Evolutionary conservation across 371 early-diverging fungal genomes (phyloP).

Genomic region (Blakeslea trispora): DNA sequence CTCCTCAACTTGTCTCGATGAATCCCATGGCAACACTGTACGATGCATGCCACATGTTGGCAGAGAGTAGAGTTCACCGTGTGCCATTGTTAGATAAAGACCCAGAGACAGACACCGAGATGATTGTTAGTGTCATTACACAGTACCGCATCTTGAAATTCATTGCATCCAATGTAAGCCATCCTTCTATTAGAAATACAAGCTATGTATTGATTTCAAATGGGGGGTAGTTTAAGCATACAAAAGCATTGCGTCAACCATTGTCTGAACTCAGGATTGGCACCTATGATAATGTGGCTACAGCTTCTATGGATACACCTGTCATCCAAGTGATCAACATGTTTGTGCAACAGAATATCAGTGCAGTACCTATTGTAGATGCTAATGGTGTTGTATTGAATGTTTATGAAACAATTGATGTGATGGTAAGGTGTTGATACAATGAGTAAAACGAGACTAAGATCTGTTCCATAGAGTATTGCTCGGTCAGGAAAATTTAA

Average conservation of each 20-base stretch:
- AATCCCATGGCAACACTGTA: slow-evolving; percentile 85
- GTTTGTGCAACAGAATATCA: slow-evolving; percentile 86
- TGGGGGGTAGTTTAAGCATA: slow-evolving; percentile 72
- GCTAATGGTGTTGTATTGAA: slow-evolving; percentile 82
- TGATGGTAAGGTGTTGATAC: slow-evolving; percentile 66
- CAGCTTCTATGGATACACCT: slow-evolving; percentile 75
- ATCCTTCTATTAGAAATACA: too few relatives aligned
- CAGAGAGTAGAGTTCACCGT: slow-evolving; percentile 81
- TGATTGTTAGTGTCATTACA: slow-evolving; percentile 89
- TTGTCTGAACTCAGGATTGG: slow-evolving; percentile 83
- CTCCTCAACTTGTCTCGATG: slow-evolving; percentile 65
- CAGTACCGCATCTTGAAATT: slow-evolving; percentile 91
- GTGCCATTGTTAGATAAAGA: slow-evolving; percentile 86
- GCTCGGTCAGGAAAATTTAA: slow-evolving; percentile 50
- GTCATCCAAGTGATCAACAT: slow-evolving; percentile 86
- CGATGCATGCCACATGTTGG: slow-evolving; percentile 76
- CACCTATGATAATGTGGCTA: slow-evolving; percentile 79
- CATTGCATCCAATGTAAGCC: slow-evolving; percentile 81
- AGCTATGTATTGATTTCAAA: too few relatives aligned
- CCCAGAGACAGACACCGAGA: slow-evolving; percentile 74
- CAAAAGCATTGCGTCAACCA: slow-evolving; percentile 65
- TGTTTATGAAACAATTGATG: slow-evolving; percentile 94
- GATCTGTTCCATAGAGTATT: slow-evolving; percentile 35
- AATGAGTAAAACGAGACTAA: too few relatives aligned
- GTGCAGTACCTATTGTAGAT: slow-evolving; percentile 93